Conservation (phyloP, 129 eudicot genomes). For the Tagetes erecta region DNA sequence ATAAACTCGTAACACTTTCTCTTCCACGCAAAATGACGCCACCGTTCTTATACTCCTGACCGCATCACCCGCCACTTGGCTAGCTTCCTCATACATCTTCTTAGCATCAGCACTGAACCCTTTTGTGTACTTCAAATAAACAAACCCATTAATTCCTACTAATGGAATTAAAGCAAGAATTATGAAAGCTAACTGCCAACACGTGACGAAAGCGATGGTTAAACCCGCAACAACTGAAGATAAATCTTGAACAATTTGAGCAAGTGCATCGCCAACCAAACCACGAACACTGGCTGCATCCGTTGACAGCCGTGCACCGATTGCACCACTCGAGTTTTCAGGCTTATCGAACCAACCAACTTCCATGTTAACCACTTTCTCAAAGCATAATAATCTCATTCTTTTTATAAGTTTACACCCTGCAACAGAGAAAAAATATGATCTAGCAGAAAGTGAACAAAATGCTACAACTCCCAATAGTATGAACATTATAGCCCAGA, state of each 20-base stretch:
- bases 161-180: constrained; percentile 68
- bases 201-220: constrained; percentile 63
- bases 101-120: constrained; percentile 93
- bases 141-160: constrained; percentile 49
- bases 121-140: constrained; percentile 57
- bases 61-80: constrained; percentile 85
- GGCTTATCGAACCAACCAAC: constrained; percentile 84
- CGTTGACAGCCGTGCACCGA: constrained; percentile 77
- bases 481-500: constrained; percentile 75
- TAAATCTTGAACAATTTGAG: constrained; percentile 66
- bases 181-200: constrained; percentile 74
- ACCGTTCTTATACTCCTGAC: constrained; percentile 77
- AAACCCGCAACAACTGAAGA: constrained; percentile 51
- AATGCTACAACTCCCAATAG: constrained; percentile 55
- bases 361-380: constrained; percentile 68
- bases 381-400: constrained; percentile 64
- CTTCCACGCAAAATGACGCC: constrained; percentile 82
- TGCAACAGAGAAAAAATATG: constrained; percentile 70
- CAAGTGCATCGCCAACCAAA: constrained; percentile 75
- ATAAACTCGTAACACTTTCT: constrained; percentile 62
- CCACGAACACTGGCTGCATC: constrained; percentile 79
- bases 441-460: constrained; percentile 53
- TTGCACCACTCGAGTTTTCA: constrained; percentile 70
- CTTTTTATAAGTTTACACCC: constrained; percentile 65
- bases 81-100: constrained; percentile 80